Base-by-base conservation (phyloP, 2,329 filamentous ascomycete species). In the Venturia oleaginea region DNA sequence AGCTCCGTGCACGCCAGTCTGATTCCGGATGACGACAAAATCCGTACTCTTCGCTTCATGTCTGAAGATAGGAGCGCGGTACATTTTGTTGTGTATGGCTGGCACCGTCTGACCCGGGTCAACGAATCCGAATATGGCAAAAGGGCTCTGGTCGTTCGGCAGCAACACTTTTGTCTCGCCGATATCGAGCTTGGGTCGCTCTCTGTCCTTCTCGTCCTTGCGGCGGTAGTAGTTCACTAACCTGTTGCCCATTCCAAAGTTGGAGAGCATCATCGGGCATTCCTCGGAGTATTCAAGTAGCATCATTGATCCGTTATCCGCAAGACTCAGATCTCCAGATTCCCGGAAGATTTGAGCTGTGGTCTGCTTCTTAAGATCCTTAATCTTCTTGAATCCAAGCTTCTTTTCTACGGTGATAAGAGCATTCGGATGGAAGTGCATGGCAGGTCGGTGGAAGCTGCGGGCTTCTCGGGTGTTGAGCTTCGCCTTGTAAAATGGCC, bases 211-310 rank as follows among this genome's bases (percentile, higher is more conserved):
- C 40, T 77, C 84, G 72, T 91, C 89, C 71, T 91, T 91, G 66
- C 92, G 86, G 46, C 91, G 89, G 73, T 97, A 97, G 76, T 97
- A 99, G 75, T 99, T 97, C 79, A 97, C 91, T 65, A 99, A 84
- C 63, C 92, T 89, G 74, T 89, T 96, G 62, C 92, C 92, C 94
- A 99, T 99, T 68, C 93, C 94, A 71, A 97, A 96, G 72, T 96
- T 97, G 54, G 93, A 97, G 67, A 99, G 80, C 66, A 96, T 91
- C 11, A 88, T 89, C 0, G 94, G 94, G 67, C 91, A 88, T 71
- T 97, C 92, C 76, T 99, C 94, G 10, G 91, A 95, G 74, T 99
- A 99, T 76, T 99, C 94, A 40, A 97, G 88, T 17, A 99, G 83
- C 5, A 97, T 83, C 24, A 91, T 87, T 51, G 87, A 89, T 0